Evolutionary conservation across 2,329 filamentous ascomycete genomes (phyloP), one percentile per base, ranked within the genome.

Genomic region (Celoporthe dispersa): DNA sequence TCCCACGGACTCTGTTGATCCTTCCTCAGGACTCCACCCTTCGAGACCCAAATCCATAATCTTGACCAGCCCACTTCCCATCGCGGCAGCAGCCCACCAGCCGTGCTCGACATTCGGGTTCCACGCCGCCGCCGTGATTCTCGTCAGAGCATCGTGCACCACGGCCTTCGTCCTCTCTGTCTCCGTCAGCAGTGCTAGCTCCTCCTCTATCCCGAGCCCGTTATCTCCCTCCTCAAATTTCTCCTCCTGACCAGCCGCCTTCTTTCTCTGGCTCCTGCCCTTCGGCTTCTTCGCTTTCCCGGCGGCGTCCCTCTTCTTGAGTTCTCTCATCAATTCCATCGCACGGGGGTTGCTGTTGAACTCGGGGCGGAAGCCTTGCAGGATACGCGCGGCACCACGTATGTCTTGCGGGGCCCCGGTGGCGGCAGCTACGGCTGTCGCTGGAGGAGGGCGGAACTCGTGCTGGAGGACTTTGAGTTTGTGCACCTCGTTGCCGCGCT

Each of bases 51-150:
- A 77, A 75, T 93, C 90, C 82, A 91, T 87, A 28, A 93, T 82
- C 71, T 88, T 85, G 59, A 93, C 82, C 70, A 93, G 77, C 0
- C 91, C 91, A 37, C 89, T 92, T 0, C 85, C 91, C 84, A 91
- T 85, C 0, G 88, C 89, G 3, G 86, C 87, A 12, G 89, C 89
- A 2, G 88, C 89, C 90, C 91, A 92, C 73, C 86, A 90, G 16
- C 89, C 88, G 74, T 85, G 90, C n/a, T 84, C 81, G 48, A 83
- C 77, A 74, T 92, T 92, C 1, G 90, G 89, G 75, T 92, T 92
- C 91, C 91, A 93, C 55, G 85, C 84, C 33, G 91, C 80, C 1
- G 85, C 82, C 6, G 89, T 89, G 73, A 92, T 81, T 62, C 90
- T 85, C 12, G 88, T 90, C 72, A 85, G 81, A 63, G 90, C 86